phyloP scores from a whole-genome alignment of 179 eudicot species.

The Patellifolia procumbens region DNA sequence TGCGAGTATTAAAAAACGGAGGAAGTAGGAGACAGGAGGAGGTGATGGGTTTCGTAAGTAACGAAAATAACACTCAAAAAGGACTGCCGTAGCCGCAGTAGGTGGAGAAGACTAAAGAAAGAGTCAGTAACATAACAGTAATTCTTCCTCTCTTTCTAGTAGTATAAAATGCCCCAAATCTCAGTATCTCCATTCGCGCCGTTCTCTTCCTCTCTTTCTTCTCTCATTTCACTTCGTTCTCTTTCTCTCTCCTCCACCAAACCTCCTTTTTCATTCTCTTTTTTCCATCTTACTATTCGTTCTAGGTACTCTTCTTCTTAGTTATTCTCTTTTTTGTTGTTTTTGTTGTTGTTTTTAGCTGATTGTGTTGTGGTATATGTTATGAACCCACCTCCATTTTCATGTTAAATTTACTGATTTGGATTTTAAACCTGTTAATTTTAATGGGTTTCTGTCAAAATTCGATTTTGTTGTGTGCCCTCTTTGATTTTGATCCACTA shows the following conservation, averaged over 20 bases:
- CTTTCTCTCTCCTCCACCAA: constrained; percentile 7
- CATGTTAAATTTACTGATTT: neutral
- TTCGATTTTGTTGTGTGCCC: constrained; percentile 13
- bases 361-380: neutral
- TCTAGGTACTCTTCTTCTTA: constrained; percentile 21
- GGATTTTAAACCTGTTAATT: neutral
- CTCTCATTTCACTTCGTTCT: constrained; percentile 19
- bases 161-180: constrained; percentile 28
- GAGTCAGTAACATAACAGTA: too few species aligned
- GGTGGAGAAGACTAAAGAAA: neutral
- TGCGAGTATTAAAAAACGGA: too few species aligned
- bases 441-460: constrained; percentile 20
- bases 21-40: neutral
- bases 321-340: neutral
- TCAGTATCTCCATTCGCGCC: constrained; percentile 21
- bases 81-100: neutral
- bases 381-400: neutral
- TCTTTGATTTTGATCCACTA: neutral
- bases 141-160: too few species aligned
- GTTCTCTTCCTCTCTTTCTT: constrained; percentile 20
- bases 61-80: constrained; percentile 2
- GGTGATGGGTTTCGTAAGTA: neutral
- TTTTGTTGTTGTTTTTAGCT: neutral
- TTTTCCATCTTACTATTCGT: constrained; percentile 25
- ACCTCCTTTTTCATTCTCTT: constrained; percentile 16